A percentile compares a stretch with the other conserved stretches of the same genome.
phyloP scores from a whole-genome alignment of 371 early-diverging fungal genomes.

The Apophysomyces elegans region DNA sequence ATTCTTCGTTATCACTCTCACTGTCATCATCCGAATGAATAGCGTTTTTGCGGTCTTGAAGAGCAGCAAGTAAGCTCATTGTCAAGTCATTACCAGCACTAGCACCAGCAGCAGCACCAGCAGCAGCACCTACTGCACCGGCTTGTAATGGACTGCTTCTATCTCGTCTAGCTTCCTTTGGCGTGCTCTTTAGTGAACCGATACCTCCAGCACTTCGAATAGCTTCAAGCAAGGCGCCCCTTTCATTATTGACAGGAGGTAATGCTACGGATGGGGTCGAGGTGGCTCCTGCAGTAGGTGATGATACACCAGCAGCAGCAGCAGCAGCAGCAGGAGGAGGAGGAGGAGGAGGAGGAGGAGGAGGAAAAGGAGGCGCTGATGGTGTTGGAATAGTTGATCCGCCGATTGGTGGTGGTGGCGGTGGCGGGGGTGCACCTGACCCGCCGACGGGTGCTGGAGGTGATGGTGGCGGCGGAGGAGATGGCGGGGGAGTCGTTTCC shows the following conservation, averaged over 20 bases:
- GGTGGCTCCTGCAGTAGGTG: constrained; percentile 4
- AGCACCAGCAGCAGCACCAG: constrained; percentile 14
- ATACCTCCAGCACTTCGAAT: constrained; percentile 52
- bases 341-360: constrained; percentile 18
- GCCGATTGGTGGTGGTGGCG: constrained; percentile 17
- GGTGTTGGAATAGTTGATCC: constrained; percentile 10
- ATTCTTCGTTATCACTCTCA: constrained; percentile 23
- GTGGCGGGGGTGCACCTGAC: constrained; percentile 16
- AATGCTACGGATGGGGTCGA: constrained; percentile 3
- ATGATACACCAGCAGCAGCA: constrained; percentile 8
- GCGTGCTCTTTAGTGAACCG: constrained; percentile 30
- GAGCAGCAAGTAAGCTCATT: constrained; percentile 24
- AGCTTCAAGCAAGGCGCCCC: constrained; percentile 43
- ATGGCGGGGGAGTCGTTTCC: constrained; percentile 26
- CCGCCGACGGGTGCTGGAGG: constrained; percentile 15
- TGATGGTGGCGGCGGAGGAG: constrained; percentile 22
- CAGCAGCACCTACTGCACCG: constrained; percentile 15
- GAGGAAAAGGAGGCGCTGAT: constrained; percentile 24
- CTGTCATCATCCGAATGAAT: constrained; percentile 25
- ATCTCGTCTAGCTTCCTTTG: constrained; percentile 30
- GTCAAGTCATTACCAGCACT: constrained; percentile 24
- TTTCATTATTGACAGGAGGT: constrained; percentile 19
- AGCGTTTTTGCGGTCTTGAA: constrained; percentile 26
- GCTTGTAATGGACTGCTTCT: constrained; percentile 33
- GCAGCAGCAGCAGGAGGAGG: constrained; percentile 14